Evolutionary conservation across 2,329 filamentous ascomycete species (phyloP), one percentile per base, ranked within the genome.

Genomic region (Lachnellula subtilissima): DNA sequence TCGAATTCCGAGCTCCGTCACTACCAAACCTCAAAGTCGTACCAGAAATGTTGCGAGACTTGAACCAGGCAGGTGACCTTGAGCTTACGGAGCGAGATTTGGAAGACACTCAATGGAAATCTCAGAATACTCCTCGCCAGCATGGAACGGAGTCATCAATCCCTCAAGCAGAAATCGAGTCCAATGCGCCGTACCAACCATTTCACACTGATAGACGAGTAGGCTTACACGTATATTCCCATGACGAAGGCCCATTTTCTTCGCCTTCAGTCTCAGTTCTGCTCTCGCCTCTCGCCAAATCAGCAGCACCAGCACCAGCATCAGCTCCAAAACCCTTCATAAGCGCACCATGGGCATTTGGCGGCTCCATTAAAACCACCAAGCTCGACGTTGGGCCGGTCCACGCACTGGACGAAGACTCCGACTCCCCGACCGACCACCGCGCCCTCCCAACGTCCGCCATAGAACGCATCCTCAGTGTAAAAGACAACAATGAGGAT

Each of bases 161-260:
- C 55, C 84, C 84, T 0, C 83, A 86, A 61, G 91, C 90, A 5
- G 92, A 97, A 75, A 95, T 96, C 62, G 94, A 99, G 69, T 96
- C 93, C 1, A 97, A 93, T 67, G 89, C 92, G 4, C 91, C 93
- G 2, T 97, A 96, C 66, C 92, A 96, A 67, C 93, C 94, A 1
- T 97, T 97, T 75, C 93, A 97, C 70, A 94, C 92, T 0, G 92
- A 97, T 67, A 83, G 85, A 53, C 84, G 93, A 3, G 89, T 97
- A 46, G 83, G 80, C n/a, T 77, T 97, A 28, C 88, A 85, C 63
- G 81, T 91, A 43, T 89, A 87, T 67, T 72, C 57, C 6, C 23
- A 58, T 17, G 55, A 57, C 19, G 59, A 64, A 19, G 23, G 39
- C 9, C 40, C 43, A 37, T 11, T 57, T 14, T 47, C 58, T 48